Percentiles rank a stretch among this genome's conserved stretches.
Evolutionary conservation across 177 flowering plant species (phyloP).

Genomic region (Vitis hybrid): DNA sequence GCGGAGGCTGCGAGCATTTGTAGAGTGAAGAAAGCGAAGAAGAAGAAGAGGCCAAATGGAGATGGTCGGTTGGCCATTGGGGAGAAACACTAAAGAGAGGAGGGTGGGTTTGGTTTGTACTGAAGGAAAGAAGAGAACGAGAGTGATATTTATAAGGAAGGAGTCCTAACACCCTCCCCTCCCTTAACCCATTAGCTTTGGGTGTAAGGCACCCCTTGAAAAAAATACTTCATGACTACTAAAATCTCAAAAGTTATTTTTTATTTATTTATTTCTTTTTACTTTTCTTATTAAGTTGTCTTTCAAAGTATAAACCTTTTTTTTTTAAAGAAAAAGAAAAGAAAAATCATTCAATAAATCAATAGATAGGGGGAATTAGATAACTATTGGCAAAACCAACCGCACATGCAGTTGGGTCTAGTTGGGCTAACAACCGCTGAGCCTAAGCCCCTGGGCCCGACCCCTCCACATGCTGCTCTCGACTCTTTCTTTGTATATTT

Average conservation of each 20-base stretch:
- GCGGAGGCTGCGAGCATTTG: conserved; percentile 4
- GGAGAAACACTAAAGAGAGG: neutral
- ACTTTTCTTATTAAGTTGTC: too few relatives aligned
- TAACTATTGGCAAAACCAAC: neutral
- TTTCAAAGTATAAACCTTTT: too few relatives aligned
- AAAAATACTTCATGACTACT: too few relatives aligned
- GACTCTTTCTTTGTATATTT: neutral
- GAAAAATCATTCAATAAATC: too few relatives aligned
- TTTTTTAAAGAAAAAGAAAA: too few relatives aligned
- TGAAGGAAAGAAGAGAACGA: neutral
- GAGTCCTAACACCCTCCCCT: too few relatives aligned
- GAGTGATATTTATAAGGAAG: conserved; percentile 15
- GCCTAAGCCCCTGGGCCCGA: neutral
- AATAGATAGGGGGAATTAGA: too few relatives aligned
- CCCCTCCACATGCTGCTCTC: conserved; percentile 15
- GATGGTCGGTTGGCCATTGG: conserved; percentile 14
- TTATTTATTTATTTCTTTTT: too few relatives aligned
- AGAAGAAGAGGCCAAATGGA: neutral
- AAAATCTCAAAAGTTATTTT: too few relatives aligned
- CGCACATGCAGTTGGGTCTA: conserved; percentile 20
- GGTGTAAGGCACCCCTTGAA: too few relatives aligned
- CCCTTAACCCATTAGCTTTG: too few relatives aligned
- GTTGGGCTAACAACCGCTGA: conserved; percentile 8
- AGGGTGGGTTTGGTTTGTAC: conserved; percentile 1
- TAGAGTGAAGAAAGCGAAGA: conserved; percentile 8